Base-by-base conservation (phyloP, 2,329 filamentous ascomycete genomes). In the Fusarium algeriense region DNA sequence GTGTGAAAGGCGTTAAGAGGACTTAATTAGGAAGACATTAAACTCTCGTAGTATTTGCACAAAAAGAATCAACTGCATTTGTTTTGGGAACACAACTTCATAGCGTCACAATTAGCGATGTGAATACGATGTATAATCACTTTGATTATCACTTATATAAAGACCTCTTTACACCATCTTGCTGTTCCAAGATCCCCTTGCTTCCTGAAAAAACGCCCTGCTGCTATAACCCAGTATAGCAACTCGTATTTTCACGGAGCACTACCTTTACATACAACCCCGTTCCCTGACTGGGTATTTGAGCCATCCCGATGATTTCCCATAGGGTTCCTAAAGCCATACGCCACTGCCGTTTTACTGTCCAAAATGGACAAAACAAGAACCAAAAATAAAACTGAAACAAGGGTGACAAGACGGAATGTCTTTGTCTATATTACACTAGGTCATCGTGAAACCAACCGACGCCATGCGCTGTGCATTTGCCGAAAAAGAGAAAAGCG, bases 391-490 rank as follows among this genome's bases (percentile, higher is more conserved):
- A 60, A 64, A 72, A 71, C 57, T 59, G 65, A 73, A 70, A 70
- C 52, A 74, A 56, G 66, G 54, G 48, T 68, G 58, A 70, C 62
- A 61, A 73, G 63, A 56, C 66, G 17, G 23, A 40, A 61, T 56
- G 70, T 53, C 66, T 69, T 74, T 64, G 62, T 73, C 75, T 76
- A 76, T 71, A 77, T 77, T 77, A 76, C 72, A 77, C 67, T 75
- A 73, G 64, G 69, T 69, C 62, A 64, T 75, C 65, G 50, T 61
- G 57, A 59, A 60, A 65, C 67, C 69, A 49, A 71, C 71, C 61
- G 67, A 76, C 74, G 71, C 75, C 75, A 66, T 59, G 64, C 75
- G 69, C 73, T 76, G 74, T 76, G 74, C 50, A 70, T 69, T 30
- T 74, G 65, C 61, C 67, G 64, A 69, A 60, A 62, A 69, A 34